Conservation (phyloP, 1,284 basidiomycete species). For the Marasmius oreades region DNA sequence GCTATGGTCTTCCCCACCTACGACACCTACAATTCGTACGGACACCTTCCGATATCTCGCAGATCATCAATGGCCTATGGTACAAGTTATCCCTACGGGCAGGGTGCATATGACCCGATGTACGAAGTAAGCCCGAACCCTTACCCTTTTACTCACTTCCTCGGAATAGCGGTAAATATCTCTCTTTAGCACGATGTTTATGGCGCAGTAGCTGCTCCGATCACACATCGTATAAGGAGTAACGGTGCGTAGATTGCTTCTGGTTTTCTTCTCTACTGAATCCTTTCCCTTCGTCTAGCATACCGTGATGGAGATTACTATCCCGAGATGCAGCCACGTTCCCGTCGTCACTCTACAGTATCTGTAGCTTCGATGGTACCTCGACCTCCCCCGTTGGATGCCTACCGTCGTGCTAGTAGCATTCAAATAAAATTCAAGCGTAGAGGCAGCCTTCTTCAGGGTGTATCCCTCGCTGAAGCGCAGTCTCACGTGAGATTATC, state of each 20-base stretch:
- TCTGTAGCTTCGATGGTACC: constrained; percentile 37
- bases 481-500: constrained; percentile 59
- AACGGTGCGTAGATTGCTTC: constrained; percentile 17
- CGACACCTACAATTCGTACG: constrained; percentile 10
- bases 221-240: not conserved
- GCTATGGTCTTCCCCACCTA: constrained; percentile 13
- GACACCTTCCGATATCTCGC: constrained; percentile 14
- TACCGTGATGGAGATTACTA: constrained; percentile 31
- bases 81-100: constrained; percentile 8
- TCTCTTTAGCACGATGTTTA: not conserved
- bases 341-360: constrained; percentile 54
- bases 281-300: constrained; percentile 20
- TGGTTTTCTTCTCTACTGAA: constrained; percentile 17
- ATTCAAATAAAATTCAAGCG: constrained; percentile 67
- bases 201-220: not conserved
- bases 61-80: constrained; percentile 15
- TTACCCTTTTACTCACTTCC: not conserved
- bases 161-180: not conserved
- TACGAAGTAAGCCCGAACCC: constrained; percentile 3
- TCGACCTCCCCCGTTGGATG: constrained; percentile 36
- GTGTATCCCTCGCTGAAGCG: constrained; percentile 68
- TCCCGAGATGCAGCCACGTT: constrained; percentile 30
- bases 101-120: constrained; percentile 10
- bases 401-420: constrained; percentile 42
- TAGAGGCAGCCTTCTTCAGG: constrained; percentile 62